Conservation (phyloP, 257 asterid species). For the Lycium barbarum region DNA sequence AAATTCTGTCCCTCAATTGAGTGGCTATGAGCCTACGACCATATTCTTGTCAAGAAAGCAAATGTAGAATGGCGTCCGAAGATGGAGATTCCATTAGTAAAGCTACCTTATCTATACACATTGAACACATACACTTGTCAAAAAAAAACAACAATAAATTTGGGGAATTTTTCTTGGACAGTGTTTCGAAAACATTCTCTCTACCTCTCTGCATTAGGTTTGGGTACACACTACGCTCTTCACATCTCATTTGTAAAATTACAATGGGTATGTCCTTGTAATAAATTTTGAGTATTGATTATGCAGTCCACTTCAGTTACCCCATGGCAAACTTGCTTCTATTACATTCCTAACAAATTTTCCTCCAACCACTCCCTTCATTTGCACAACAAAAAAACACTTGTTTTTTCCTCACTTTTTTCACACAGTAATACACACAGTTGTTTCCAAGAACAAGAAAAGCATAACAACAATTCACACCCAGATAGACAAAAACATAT, state of each 20-base stretch:
- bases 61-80: neutral
- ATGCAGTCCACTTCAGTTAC: conserved; percentile 67
- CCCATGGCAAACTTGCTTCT: conserved; percentile 70
- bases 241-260: too few species aligned
- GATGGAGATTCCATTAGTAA: conserved; percentile 19
- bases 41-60: neutral
- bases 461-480: conserved; percentile 38
- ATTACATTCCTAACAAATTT: conserved; percentile 61
- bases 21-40: conserved; percentile 6
- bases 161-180: conserved; percentile 16
- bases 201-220: too few species aligned
- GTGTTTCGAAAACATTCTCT: too few species aligned
- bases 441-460: conserved; percentile 69
- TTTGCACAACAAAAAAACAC: conserved; percentile 32
- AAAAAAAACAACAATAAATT: neutral
- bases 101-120: conserved; percentile 2
- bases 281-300: conserved; percentile 16
- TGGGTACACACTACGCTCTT: too few species aligned
- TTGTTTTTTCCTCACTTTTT: conserved; percentile 14
- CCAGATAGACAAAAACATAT: conserved; percentile 41
- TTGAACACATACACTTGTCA: neutral
- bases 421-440: conserved; percentile 35
- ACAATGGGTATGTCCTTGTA: too few species aligned
- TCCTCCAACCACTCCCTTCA: conserved; percentile 43
- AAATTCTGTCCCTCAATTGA: neutral